Percentiles rank a stretch among this genome's conserved stretches.
Evolutionary conservation across 139 green algal genomes (phyloP).

Genomic region (Yamagishiella unicocca): DNA sequence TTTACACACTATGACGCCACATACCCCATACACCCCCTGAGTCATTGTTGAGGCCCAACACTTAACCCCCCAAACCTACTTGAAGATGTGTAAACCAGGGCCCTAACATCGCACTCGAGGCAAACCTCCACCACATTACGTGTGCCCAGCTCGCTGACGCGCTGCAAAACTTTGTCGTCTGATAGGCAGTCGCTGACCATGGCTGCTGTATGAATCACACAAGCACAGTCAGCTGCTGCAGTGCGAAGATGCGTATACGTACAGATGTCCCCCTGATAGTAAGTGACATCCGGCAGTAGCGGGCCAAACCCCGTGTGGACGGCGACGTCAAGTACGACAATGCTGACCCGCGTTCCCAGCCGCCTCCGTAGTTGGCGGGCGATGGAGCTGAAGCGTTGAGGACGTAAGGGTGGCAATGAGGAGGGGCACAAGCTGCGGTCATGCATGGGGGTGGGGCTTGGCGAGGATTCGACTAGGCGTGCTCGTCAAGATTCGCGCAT

Average conservation of each 20-base stretch:
- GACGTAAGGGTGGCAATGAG: neutral
- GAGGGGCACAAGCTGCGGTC: neutral
- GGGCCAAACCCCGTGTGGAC: conserved; percentile 40
- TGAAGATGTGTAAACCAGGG: conserved; percentile 42
- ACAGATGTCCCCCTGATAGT: conserved; percentile 17
- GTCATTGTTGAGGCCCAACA: no score
- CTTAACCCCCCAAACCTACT: no score
- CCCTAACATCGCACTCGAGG: conserved; percentile 2
- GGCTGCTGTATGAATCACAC: conserved; percentile 11
- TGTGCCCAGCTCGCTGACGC: conserved; percentile 42
- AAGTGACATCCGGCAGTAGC: conserved; percentile 39
- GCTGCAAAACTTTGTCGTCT: neutral
- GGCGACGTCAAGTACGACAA: neutral
- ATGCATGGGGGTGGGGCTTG: neutral
- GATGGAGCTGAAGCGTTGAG: neutral
- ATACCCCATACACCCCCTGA: no score
- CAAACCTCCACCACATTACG: conserved; percentile 41
- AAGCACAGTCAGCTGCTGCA: neutral
- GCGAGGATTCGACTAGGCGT: no score
- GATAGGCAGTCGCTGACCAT: neutral
- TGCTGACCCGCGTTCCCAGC: neutral
- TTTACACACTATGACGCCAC: no score
- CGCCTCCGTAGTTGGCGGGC: neutral
- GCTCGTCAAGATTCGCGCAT: no score
- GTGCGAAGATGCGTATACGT: neutral